Base-by-base conservation (phyloP, 345 rosid genomes). In the Eucalyptus melliodora region DNA sequence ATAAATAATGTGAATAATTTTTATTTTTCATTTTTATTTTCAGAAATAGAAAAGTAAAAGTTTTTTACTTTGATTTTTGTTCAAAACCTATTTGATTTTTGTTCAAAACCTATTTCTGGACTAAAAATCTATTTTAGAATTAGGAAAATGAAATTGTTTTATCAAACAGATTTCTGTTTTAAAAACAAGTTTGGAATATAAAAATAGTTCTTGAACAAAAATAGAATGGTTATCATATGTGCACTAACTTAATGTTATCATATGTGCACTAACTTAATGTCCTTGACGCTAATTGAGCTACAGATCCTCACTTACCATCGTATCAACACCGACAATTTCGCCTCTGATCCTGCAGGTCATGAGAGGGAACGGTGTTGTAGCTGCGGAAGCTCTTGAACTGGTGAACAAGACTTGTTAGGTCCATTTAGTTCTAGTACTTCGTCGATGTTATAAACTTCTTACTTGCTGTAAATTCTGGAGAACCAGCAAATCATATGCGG, bases 221-320 rank as follows among this genome's bases (percentile, higher is more conserved):
- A 50, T 50, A 14, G 0, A 50, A 50, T 50, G 1, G 0, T 50
- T 50, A 50, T 50, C 1, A 1, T 16, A 0, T 0, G 19, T 0
- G 8, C 19, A 0, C 7, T 69, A 19, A 44, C 47, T 21, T 3
- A 5, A n/a, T n/a, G 0, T 50, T 50, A 50, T 50, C 1, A 1
- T 16, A 0, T 0, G 19, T 0, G 8, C 19, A 0, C n/a, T n/a
- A n/a, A n/a, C n/a, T n/a, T n/a, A n/a, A 77, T 37, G 1, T 37
- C 5, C 47, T 77, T 11, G 83, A 40, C 9, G 5, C 9, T 11
- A 14, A 4, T 40, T 16, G 83, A 77, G 83, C 15, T 37, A 40
- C 2, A 6, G 9, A 40, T 37, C 83, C 30, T 40, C 47, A 2
- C 83, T 40, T 3, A 23, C 83, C 83, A 77, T 77, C 27, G 0